Conservation (phyloP, 2,329 filamentous ascomycete genomes). For the Mariannaea sp. region DNA sequence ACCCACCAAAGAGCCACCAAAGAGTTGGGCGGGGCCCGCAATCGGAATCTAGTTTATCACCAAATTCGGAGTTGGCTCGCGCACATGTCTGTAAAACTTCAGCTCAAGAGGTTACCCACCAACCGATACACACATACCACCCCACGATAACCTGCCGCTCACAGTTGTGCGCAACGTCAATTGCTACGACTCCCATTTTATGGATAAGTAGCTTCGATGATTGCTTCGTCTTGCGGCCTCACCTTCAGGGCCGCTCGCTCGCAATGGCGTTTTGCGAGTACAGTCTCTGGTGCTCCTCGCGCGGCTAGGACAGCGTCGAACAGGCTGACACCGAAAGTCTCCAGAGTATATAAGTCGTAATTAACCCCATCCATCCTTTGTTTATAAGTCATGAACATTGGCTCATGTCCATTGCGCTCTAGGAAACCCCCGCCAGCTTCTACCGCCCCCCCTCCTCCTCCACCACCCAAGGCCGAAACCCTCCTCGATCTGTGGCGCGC, state of each 20-base stretch:
- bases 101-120: conserved; percentile 14
- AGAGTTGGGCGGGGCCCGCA: conserved; percentile 27
- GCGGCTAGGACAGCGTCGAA: conserved; percentile 26
- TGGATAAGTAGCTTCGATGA: conserved; percentile 38
- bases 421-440: conserved; percentile 25
- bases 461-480: conserved; percentile 39
- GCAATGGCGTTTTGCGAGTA: conserved; percentile 41
- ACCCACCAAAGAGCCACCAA: conserved; percentile 10
- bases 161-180: neutral
- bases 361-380: neutral
- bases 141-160: neutral
- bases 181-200: conserved; percentile 2
- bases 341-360: conserved; percentile 41
- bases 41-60: conserved; percentile 21
- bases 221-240: conserved; percentile 36
- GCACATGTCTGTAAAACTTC: conserved; percentile 9
- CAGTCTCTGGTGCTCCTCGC: conserved; percentile 32
- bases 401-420: conserved; percentile 12
- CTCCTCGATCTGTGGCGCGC: conserved; percentile 45
- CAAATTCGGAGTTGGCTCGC: neutral
- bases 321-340: conserved; percentile 32
- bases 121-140: conserved; percentile 13
- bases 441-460: conserved; percentile 18
- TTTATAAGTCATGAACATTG: neutral
- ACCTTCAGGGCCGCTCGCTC: conserved; percentile 16